These are phyloP conservation scores for Coemansia sp. DNA, from an alignment of 192 early-diverging fungal species.

Conservation along the genomic window DNA sequence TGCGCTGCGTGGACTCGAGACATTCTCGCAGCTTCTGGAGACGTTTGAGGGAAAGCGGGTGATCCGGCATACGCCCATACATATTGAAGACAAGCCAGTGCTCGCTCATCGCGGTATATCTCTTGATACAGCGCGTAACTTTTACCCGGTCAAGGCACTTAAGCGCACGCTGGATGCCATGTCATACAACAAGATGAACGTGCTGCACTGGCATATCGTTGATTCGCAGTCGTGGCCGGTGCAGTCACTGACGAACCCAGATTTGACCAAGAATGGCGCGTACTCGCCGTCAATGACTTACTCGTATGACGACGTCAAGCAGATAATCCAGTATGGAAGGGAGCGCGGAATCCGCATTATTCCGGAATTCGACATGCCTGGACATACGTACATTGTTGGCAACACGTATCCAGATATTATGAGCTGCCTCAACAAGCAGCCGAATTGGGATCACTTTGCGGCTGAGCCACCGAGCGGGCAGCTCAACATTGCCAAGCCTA, in stretches of 20 bases:
- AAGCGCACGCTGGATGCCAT: constrained; percentile 65
- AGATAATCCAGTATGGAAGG: constrained; percentile 69
- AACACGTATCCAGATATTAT: constrained; percentile 57
- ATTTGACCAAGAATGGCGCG: constrained; percentile 61
- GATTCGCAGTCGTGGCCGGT: constrained; percentile 74
- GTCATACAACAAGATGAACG: constrained; percentile 72
- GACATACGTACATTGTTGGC: constrained; percentile 62
- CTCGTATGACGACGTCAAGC: constrained; percentile 65
- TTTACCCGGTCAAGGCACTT: constrained; percentile 57
- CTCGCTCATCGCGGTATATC: constrained; percentile 68
- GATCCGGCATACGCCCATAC: constrained; percentile 55
- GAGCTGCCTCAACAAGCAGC: constrained; percentile 61
- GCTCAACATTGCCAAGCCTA: constrained; percentile 65
- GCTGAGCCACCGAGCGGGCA: constrained; percentile 81
- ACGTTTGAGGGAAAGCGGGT: constrained; percentile 41
- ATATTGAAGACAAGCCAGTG: constrained; percentile 61
- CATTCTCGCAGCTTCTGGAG: constrained; percentile 65
- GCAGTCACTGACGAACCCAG: constrained; percentile 59
- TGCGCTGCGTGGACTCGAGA: constrained; percentile 70
- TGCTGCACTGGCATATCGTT: constrained; percentile 77
- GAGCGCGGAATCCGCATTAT: constrained; percentile 83
- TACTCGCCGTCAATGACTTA: constrained; percentile 67
- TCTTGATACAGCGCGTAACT: constrained; percentile 70
- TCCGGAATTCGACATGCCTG: constrained; percentile 89
- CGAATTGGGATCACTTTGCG: constrained; percentile 60